phyloP scores from a whole-genome alignment of 331 rosid species.

The Malus hybrid region DNA sequence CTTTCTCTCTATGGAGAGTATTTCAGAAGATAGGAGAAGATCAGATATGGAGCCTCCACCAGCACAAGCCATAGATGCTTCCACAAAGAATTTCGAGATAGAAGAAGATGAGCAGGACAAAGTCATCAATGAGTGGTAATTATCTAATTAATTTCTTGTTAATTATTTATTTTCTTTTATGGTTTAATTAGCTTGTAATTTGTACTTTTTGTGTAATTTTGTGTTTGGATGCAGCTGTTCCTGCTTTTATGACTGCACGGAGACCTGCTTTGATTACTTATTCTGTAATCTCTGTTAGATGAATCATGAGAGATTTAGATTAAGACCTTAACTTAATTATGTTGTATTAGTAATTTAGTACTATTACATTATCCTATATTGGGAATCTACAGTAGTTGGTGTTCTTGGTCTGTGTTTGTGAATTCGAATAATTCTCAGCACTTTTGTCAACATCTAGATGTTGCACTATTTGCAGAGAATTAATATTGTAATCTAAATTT shows the following conservation, averaged over 20 bases:
- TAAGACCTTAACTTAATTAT: background rate
- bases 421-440: background rate
- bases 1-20: background rate
- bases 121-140: slow-evolving; percentile 51
- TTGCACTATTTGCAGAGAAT: too few species aligned
- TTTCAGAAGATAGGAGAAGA: background rate
- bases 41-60: slow-evolving; percentile 59
- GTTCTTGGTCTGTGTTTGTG: background rate
- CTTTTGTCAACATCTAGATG: too few species aligned
- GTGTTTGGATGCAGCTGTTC: slow-evolving; percentile 57
- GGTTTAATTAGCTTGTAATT: background rate
- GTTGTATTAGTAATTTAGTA: background rate
- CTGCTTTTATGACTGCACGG: slow-evolving; percentile 56
- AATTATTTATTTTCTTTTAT: background rate
- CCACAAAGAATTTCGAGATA: slow-evolving; percentile 18
- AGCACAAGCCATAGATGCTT: slow-evolving; percentile 48
- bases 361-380: background rate
- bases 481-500: too few species aligned
- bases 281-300: slow-evolving; percentile 45
- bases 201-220: background rate
- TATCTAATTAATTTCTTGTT: background rate
- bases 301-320: background rate
- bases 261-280: slow-evolving; percentile 43
- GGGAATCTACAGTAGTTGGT: background rate
- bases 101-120: slow-evolving; percentile 46